A percentile compares a stretch with the other conserved stretches of the same genome.
Conservation (phyloP, 1,284 basidiomycete genomes). For the Ustilago nuda region DNA sequence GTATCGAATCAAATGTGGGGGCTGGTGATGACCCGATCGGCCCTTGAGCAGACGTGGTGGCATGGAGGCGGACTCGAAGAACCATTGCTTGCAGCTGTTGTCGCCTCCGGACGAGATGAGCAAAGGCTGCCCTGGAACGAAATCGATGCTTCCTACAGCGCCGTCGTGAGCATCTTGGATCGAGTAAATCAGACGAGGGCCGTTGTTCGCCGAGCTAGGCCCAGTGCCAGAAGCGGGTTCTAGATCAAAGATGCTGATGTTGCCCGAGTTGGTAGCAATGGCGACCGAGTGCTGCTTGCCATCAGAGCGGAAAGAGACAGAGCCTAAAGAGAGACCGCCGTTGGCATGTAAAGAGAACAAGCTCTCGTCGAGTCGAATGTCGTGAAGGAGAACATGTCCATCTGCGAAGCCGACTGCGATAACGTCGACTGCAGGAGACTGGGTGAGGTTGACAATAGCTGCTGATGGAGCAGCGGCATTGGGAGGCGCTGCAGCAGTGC, state of each 20-base stretch:
- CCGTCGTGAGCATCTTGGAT: slow-evolving; percentile 65
- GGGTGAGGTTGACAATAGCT: slow-evolving; percentile 74
- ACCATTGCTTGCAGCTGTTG: slow-evolving; percentile 79
- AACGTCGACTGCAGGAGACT: slow-evolving; percentile 96
- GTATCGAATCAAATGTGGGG: slow-evolving; percentile 91
- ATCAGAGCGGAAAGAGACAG: slow-evolving; percentile 89
- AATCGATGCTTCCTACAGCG: slow-evolving; percentile 59
- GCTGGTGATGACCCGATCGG: slow-evolving; percentile 89
- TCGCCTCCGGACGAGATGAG: slow-evolving; percentile 62
- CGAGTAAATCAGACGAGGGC: slow-evolving; percentile 61
- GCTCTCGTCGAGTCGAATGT: slow-evolving; percentile 85
- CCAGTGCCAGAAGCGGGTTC: slow-evolving; percentile 41
- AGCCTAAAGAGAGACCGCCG: slow-evolving; percentile 71
- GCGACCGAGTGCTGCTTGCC: slow-evolving; percentile 69
- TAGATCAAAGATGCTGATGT: slow-evolving; percentile 66
- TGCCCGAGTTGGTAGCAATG: slow-evolving; percentile 60
- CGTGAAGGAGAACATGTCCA: slow-evolving; percentile 88
- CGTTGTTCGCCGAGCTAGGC: slow-evolving; percentile 27
- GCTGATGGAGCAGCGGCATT: slow-evolving; percentile 69
- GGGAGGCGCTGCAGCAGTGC: slow-evolving; percentile 22
- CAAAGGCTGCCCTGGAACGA: slow-evolving; percentile 59
- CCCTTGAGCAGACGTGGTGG: slow-evolving; percentile 85
- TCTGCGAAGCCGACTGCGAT: slow-evolving; percentile 89
- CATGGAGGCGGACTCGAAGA: slow-evolving; percentile 80
- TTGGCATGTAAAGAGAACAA: slow-evolving; percentile 83